A percentile compares a stretch with the other conserved stretches of the same genome.
Evolutionary conservation across 2,329 filamentous ascomycete species (phyloP).

Genomic region (Dactylellina parvicollis): DNA sequence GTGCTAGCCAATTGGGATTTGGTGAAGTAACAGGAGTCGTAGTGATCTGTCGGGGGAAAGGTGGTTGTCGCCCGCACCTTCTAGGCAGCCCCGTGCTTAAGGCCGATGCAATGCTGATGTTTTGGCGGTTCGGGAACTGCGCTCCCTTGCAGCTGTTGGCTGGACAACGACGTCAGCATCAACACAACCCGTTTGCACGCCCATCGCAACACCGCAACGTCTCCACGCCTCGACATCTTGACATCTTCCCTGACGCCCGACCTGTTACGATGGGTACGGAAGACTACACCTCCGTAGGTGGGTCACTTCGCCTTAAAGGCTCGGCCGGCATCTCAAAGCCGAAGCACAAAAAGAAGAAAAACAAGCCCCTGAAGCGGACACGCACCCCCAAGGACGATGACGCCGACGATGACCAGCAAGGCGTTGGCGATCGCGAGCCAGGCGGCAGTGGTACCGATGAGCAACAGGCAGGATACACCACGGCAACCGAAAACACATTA

Average conservation of each 20-base stretch:
- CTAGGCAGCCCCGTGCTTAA: neutral
- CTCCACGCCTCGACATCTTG: neutral
- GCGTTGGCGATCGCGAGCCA: neutral
- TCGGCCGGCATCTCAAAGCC: slow-evolving; percentile 29
- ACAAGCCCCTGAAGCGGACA: neutral
- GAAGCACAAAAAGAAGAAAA: slow-evolving; percentile 35
- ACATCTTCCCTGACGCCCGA: neutral
- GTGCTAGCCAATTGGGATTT: too few species aligned
- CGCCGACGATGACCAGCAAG: neutral
- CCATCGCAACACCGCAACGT: neutral
- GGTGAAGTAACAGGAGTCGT: too few species aligned
- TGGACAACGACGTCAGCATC: slow-evolving; percentile 23
- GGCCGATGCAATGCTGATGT: neutral
- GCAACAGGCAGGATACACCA: neutral
- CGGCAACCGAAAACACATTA: too few species aligned
- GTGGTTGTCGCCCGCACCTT: neutral
- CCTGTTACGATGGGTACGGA: slow-evolving; percentile 26
- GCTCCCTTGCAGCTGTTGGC: slow-evolving; percentile 18
- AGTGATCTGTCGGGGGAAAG: too few species aligned
- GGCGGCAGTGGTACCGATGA: neutral
- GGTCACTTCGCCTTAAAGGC: slow-evolving; percentile 40
- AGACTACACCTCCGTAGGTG: slow-evolving; percentile 31
- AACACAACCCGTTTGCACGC: neutral
- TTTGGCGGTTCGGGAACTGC: slow-evolving; percentile 6
- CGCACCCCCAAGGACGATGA: neutral